phyloP scores from a whole-genome alignment of 306 rosid genomes.

The Canavalia gladiata region DNA sequence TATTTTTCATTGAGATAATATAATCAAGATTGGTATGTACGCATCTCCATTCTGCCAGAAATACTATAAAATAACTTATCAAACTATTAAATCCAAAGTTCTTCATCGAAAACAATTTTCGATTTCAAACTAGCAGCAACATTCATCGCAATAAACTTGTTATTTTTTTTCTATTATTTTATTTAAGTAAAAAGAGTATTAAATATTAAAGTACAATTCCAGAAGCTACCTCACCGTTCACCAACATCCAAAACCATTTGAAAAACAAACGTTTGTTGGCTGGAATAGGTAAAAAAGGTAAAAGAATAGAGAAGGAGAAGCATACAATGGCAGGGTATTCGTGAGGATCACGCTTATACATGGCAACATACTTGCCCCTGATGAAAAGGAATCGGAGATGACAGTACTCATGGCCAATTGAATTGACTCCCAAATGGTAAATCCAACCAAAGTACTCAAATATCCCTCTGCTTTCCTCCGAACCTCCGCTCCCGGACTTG shows the following conservation, averaged over 20 bases:
- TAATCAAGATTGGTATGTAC: not conserved
- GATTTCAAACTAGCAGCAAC: slow-evolving; percentile 15
- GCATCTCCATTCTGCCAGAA: not conserved
- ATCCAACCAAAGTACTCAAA: slow-evolving; percentile 89
- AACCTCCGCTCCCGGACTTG: slow-evolving; percentile 49
- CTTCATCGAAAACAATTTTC: not conserved
- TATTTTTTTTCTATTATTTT: not conserved
- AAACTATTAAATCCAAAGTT: not conserved
- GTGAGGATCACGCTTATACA: slow-evolving; percentile 95
- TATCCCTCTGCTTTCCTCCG: slow-evolving; percentile 51
- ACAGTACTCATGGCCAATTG: slow-evolving; percentile 83
- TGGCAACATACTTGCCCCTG: slow-evolving; percentile 71
- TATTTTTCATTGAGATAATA: not conserved
- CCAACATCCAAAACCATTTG: not conserved
- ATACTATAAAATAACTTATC: not conserved
- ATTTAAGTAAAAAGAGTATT: not conserved
- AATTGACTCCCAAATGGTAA: slow-evolving; percentile 82
- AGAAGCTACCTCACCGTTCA: not conserved
- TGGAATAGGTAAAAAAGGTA: too few relatives aligned
- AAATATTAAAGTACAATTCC: not conserved
- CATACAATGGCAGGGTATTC: slow-evolving; percentile 76
- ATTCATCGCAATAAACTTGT: not conserved
- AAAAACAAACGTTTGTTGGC: too few relatives aligned
- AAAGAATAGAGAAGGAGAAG: not conserved
- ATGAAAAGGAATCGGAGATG: slow-evolving; percentile 84